Percentiles rank a stretch among this genome's conserved stretches.
Conservation (phyloP, 2,329 filamentous ascomycete genomes). For the Pseudocercospora fuligena region DNA sequence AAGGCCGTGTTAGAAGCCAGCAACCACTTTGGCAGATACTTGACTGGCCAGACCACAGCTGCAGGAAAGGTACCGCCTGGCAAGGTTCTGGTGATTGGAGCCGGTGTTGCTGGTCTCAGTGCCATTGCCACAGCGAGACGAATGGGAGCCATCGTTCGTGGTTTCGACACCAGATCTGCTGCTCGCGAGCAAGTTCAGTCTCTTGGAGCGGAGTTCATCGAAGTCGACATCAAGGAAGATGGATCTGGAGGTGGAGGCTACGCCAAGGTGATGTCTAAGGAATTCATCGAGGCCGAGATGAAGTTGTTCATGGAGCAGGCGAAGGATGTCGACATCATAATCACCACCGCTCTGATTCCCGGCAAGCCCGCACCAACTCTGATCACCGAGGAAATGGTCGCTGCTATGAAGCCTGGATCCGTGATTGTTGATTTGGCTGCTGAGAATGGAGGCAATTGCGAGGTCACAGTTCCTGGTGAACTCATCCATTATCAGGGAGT, state of each 20-base stretch:
- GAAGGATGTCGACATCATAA: slow-evolving; percentile 86
- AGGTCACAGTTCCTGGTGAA: slow-evolving; percentile 74
- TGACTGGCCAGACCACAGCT: slow-evolving; percentile 88
- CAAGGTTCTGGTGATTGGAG: slow-evolving; percentile 88
- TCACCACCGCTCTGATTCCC: slow-evolving; percentile 90
- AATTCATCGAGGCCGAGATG: slow-evolving; percentile 92
- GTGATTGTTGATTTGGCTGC: slow-evolving; percentile 87
- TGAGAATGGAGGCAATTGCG: slow-evolving; percentile 87
- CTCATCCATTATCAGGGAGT: slow-evolving; percentile 74
- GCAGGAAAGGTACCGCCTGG: slow-evolving; percentile 89
- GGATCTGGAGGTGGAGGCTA: slow-evolving; percentile 85
- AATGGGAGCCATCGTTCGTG: slow-evolving; percentile 86
- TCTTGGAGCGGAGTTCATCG: slow-evolving; percentile 85
- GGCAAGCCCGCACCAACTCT: slow-evolving; percentile 81
- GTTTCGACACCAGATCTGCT: slow-evolving; percentile 88
- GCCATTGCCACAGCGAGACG: slow-evolving; percentile 85
- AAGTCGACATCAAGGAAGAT: slow-evolving; percentile 83
- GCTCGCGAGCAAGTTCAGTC: slow-evolving; percentile 89
- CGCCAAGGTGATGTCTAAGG: slow-evolving; percentile 91
- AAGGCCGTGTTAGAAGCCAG: slow-evolving; percentile 89
- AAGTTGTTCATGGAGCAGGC: slow-evolving; percentile 88
- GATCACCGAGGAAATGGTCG: slow-evolving; percentile 79
- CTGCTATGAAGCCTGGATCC: slow-evolving; percentile 87
- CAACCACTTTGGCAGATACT: slow-evolving; percentile 84
- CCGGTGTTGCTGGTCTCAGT: slow-evolving; percentile 84